phyloP scores from a whole-genome alignment of 31 red algal species.

The Endocladia muricata region DNA sequence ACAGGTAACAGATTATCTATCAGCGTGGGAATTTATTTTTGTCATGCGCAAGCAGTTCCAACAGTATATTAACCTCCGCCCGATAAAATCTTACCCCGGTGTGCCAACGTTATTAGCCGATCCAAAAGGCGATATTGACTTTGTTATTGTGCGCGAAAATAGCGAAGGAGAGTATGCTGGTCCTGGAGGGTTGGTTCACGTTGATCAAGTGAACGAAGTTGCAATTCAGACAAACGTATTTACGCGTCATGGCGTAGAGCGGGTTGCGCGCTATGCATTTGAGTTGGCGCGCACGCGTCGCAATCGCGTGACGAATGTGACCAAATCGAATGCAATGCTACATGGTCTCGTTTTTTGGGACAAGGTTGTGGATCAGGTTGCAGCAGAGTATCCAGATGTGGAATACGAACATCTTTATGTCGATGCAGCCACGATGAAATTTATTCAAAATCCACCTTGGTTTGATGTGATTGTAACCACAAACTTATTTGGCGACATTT shows the following conservation, averaged over 20 bases:
- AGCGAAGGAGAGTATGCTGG: conserved; percentile 6
- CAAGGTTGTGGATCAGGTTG: neutral
- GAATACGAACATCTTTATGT: too few species aligned
- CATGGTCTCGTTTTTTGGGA: neutral
- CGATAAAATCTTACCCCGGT: neutral
- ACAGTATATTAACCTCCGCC: conserved; percentile 1
- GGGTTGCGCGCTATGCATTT: conserved; percentile 2
- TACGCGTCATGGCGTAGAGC: neutral
- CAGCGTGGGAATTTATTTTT: neutral
- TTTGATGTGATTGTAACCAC: too few species aligned
- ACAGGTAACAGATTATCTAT: neutral
- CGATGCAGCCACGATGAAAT: too few species aligned
- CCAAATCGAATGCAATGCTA: neutral
- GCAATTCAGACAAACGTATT: neutral
- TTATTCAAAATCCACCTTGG: too few species aligned
- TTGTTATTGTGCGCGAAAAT: conserved; percentile 7
- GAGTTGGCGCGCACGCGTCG: neutral
- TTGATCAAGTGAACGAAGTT: neutral
- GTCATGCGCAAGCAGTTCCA: neutral
- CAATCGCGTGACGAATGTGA: neutral
- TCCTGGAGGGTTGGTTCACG: neutral
- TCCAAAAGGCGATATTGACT: neutral
- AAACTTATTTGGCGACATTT: too few species aligned
- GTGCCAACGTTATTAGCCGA: neutral
- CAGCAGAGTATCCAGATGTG: neutral